Percentiles rank a stretch among this genome's conserved stretches.
phyloP scores from a whole-genome alignment of 192 early-diverging fungal species.

The Fimicolochytrium jonesii region DNA sequence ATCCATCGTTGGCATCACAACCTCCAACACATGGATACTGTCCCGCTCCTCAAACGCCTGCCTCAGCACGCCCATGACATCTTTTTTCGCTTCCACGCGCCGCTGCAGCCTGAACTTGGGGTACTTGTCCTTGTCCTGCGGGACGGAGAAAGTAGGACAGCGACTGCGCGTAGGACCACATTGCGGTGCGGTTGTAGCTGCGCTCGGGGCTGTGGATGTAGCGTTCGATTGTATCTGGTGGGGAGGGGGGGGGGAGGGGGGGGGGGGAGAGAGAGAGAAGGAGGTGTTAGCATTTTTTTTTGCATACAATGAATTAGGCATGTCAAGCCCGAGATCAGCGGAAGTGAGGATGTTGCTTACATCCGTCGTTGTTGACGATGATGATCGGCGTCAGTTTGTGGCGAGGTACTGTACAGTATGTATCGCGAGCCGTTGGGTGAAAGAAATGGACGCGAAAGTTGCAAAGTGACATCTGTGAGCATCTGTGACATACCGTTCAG shows the following conservation, averaged over 20 bases:
- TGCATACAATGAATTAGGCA: too few species aligned
- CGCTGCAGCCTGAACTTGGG: constrained; percentile 30
- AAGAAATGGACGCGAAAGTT: too few species aligned
- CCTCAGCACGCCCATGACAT: constrained; percentile 37
- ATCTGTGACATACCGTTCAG: too few species aligned
- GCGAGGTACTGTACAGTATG: too few species aligned
- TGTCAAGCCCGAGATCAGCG: too few species aligned
- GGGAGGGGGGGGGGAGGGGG: too few species aligned
- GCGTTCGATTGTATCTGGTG: constrained; percentile 45
- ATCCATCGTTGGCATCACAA: constrained; percentile 45
- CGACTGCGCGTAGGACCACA: constrained; percentile 47
- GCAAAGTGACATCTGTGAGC: too few species aligned
- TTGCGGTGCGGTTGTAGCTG: constrained; percentile 45
- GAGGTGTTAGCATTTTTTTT: too few species aligned
- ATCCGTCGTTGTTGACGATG: constrained; percentile 51
- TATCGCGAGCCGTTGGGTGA: too few species aligned
- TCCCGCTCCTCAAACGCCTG: constrained; percentile 20
- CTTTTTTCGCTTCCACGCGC: constrained; percentile 22
- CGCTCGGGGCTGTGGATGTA: constrained; percentile 42
- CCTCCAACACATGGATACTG: constrained; percentile 44
- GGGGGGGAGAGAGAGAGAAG: too few species aligned
- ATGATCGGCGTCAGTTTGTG: constrained; percentile 45
- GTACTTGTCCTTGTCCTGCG: constrained; percentile 18
- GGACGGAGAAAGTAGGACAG: constrained; percentile 42
- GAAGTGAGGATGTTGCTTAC: too few species aligned